A percentile compares a stretch with the other conserved stretches of the same genome.
These are phyloP conservation scores for Coemansia sp. DNA, from an alignment of 192 early-diverging fungal genomes.

Conservation along the genomic window DNA sequence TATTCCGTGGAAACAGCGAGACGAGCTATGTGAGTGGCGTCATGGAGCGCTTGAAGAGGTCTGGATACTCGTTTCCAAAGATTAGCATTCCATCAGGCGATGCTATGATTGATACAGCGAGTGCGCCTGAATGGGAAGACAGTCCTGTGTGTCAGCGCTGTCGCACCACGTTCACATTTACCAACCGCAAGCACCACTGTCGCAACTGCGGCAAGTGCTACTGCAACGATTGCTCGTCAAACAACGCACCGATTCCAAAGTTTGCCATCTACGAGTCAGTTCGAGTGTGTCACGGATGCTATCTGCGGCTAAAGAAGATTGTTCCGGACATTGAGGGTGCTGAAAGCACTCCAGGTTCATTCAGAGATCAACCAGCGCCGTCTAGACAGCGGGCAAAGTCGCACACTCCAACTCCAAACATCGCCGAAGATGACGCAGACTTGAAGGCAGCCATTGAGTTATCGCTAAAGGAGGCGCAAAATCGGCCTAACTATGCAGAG, in stretches of 20 bases:
- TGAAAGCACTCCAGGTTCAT: conserved; percentile 9
- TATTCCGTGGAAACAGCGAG: conserved; percentile 76
- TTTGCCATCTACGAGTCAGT: conserved; percentile 87
- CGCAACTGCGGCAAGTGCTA: conserved; percentile 94
- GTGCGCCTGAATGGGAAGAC: conserved; percentile 96
- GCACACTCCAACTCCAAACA: conserved; percentile 11
- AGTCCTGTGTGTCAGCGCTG: conserved; percentile 93
- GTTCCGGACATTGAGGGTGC: conserved; percentile 34
- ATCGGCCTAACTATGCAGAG: conserved; percentile 44
- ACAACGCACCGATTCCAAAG: conserved; percentile 77
- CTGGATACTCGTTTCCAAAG: conserved; percentile 72
- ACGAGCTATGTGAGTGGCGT: conserved; percentile 78
- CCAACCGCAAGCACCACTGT: conserved; percentile 98
- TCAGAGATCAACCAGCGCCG: conserved; percentile 11
- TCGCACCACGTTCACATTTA: conserved; percentile 86
- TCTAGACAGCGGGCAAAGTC: conserved; percentile 12
- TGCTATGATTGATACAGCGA: conserved; percentile 81
- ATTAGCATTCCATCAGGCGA: conserved; percentile 60
- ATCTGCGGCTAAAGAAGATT: conserved; percentile 69
- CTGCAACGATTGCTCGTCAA: conserved; percentile 91
- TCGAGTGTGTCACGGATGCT: conserved; percentile 94
- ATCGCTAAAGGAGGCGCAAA: conserved; percentile 71
- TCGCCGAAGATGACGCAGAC: conserved; percentile 83
- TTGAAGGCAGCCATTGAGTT: conserved; percentile 89
- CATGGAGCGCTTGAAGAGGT: conserved; percentile 75